phyloP scores from a whole-genome alignment of 257 asterid species.

The Nicotiana sylvestris region DNA sequence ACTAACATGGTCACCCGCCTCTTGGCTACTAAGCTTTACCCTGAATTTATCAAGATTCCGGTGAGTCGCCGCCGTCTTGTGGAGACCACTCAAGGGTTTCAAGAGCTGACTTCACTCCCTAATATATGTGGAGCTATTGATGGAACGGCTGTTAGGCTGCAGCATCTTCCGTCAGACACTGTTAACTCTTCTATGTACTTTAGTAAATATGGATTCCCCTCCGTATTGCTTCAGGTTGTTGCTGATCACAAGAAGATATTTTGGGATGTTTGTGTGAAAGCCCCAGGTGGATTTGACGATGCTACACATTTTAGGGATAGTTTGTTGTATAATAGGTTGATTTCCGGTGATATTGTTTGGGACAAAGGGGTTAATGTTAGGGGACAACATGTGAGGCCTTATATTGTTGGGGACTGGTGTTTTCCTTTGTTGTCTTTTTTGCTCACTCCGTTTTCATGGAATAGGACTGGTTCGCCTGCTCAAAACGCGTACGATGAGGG shows the following conservation, averaged over 20 bases:
- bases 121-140: constrained; percentile 93
- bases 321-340: constrained; percentile 69
- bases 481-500: constrained; percentile 91
- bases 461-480: constrained; percentile 64
- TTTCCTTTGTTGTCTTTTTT: constrained; percentile 81
- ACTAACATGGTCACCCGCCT: constrained; percentile 96
- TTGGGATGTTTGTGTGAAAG: constrained; percentile 98
- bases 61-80: constrained; percentile 67
- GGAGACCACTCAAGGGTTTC: constrained; percentile 87
- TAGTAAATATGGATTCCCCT: constrained; percentile 65
- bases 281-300: constrained; percentile 88
- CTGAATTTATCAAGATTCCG: constrained; percentile 82
- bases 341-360: constrained; percentile 76
- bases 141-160: constrained; percentile 69
- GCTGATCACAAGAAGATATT: constrained; percentile 86
- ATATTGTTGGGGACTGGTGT: constrained; percentile 84
- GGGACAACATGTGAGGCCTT: constrained; percentile 88
- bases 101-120: constrained; percentile 64
- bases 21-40: constrained; percentile 90
- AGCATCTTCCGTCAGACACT: constrained; percentile 43
- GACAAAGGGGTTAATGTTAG: constrained; percentile 70
- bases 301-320: constrained; percentile 94
- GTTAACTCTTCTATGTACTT: constrained; percentile 51
- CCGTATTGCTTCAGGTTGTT: constrained; percentile 82
- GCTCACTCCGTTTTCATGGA: constrained; percentile 71